phyloP scores from a whole-genome alignment of 228 moss, liverwort and hornwort species.

The Sphagnum fallax region DNA sequence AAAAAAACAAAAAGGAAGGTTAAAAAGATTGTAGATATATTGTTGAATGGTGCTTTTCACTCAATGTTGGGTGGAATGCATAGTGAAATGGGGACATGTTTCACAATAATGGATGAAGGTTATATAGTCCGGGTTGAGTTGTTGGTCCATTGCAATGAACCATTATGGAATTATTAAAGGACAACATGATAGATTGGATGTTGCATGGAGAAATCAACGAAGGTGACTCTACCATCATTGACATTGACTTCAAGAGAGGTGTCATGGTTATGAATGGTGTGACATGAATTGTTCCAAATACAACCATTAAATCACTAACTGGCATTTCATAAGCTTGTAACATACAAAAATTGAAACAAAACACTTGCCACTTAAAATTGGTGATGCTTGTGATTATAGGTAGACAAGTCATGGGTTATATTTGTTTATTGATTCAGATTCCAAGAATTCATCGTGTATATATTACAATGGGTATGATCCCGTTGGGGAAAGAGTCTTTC shows the following conservation, averaged over 20 bases:
- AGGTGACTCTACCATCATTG: conserved; percentile 87
- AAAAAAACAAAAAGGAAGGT: conserved; percentile 42
- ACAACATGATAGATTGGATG: conserved; percentile 94
- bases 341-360: background rate
- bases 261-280: conserved; percentile 88
- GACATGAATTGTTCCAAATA: conserved; percentile 72
- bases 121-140: conserved; percentile 90
- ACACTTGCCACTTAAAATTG: too few relatives aligned
- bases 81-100: too few relatives aligned
- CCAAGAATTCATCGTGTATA: too few relatives aligned
- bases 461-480: too few relatives aligned
- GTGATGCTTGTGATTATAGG: too few relatives aligned
- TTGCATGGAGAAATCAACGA: conserved; percentile 82
- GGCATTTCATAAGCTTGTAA: conserved; percentile 48
- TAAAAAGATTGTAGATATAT: conserved; percentile 83
- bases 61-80: conserved; percentile 32
- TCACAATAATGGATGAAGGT: conserved; percentile 71
- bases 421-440: too few relatives aligned
- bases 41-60: conserved; percentile 87
- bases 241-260: conserved; percentile 78
- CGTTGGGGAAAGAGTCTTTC: too few relatives aligned
- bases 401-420: too few relatives aligned
- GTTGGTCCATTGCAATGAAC: conserved; percentile 75
- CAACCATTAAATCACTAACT: conserved; percentile 66
- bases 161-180: conserved; percentile 79